Conservation (phyloP, 805 yeast species). For the Blastobotrys robertii region DNA sequence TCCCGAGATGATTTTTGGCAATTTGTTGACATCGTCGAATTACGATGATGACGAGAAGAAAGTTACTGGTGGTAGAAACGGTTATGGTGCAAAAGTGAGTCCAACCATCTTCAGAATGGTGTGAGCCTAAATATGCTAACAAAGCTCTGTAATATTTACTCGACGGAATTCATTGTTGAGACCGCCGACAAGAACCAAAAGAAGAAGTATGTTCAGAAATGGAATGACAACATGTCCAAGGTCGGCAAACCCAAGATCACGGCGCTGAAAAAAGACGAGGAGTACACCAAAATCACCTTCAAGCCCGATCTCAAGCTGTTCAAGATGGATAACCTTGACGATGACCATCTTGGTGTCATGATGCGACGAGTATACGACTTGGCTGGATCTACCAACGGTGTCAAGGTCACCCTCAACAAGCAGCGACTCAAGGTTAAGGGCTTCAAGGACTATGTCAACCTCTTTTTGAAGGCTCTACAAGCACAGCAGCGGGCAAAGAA, state of each 20-base stretch:
- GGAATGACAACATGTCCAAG: conserved; percentile 79
- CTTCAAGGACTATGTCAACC: conserved; percentile 81
- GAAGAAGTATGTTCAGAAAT: conserved; percentile 63
- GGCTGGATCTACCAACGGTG: conserved; percentile 84
- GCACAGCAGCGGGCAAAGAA: conserved; percentile 33
- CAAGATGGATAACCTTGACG: conserved; percentile 76
- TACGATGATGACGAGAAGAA: conserved; percentile 93
- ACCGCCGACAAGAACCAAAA: conserved; percentile 69
- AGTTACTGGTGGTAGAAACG: conserved; percentile 98
- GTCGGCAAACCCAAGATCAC: conserved; percentile 70
- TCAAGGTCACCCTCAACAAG: conserved; percentile 71
- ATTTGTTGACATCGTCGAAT: conserved; percentile 86
- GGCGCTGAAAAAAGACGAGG: conserved; percentile 43
- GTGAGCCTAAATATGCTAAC: not conserved
- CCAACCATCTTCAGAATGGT: too few relatives aligned
- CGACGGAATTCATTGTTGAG: conserved; percentile 76
- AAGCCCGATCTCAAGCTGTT: conserved; percentile 80
- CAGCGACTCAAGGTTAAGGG: conserved; percentile 55
- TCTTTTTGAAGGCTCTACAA: conserved; percentile 71
- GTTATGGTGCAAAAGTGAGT: conserved; percentile 80
- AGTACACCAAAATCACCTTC: conserved; percentile 80
- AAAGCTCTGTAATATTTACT: conserved; percentile 83
- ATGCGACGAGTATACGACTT: conserved; percentile 91
- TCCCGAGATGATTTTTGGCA: conserved; percentile 94
- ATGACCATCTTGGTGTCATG: conserved; percentile 72